These are phyloP conservation scores for Tylopilus balloui DNA, from an alignment of 768 basidiomycete genomes.

Conservation along the genomic window DNA sequence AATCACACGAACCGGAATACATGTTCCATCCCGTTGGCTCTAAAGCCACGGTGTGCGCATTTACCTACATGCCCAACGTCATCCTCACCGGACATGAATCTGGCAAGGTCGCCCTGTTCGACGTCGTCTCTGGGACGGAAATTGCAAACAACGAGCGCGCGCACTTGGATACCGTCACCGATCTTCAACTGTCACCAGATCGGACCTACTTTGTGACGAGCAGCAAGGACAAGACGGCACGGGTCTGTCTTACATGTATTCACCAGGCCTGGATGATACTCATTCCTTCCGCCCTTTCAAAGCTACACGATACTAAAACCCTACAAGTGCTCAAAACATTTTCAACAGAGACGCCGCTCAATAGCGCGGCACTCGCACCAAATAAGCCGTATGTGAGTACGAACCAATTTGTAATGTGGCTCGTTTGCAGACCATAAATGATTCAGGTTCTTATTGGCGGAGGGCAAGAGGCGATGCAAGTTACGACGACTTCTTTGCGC, in stretches of 20 bases:
- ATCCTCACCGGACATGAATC: conserved; percentile 96
- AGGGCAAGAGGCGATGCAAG: conserved; percentile 96
- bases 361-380: conserved; percentile 86
- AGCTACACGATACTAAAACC: conserved; percentile 83
- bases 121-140: conserved; percentile 84
- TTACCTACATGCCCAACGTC: conserved; percentile 69
- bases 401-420: neutral
- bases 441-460: conserved; percentile 83
- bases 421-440: neutral
- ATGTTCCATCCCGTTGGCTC: conserved; percentile 88
- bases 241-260: conserved; percentile 45
- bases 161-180: conserved; percentile 83
- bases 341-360: conserved; percentile 89
- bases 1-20: conserved; percentile 66
- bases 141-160: conserved; percentile 79
- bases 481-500: conserved; percentile 89
- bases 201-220: conserved; percentile 93
- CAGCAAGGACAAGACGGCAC: conserved; percentile 94
- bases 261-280: neutral
- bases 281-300: conserved; percentile 31
- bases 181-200: conserved; percentile 87
- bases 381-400: conserved; percentile 72
- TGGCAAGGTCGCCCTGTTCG: conserved; percentile 90
- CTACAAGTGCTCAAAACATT: conserved; percentile 91
- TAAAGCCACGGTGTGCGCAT: conserved; percentile 96